These are phyloP conservation scores for Paraphoma sp. DNA, from an alignment of 2,329 filamentous ascomycete genomes.

Conservation along the genomic window DNA sequence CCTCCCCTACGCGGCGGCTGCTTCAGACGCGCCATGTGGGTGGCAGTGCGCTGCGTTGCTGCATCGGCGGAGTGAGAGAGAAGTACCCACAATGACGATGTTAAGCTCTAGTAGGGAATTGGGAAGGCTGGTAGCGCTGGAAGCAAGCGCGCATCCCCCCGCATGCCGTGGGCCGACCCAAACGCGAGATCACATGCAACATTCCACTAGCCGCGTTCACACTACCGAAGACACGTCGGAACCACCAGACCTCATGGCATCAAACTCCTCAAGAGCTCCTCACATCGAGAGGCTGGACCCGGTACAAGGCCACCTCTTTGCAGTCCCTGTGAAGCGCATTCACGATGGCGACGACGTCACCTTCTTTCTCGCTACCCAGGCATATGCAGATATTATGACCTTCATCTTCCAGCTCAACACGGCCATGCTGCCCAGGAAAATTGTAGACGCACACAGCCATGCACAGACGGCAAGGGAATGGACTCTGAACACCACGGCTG, in stretches of 20 bases:
- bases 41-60: neutral
- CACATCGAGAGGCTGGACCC: conserved; percentile 31
- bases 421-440: conserved; percentile 76
- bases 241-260: conserved; percentile 34
- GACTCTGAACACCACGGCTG: conserved; percentile 52
- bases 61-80: neutral
- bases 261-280: conserved; percentile 19
- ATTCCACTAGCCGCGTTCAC: neutral
- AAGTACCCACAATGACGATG: conserved; percentile 1
- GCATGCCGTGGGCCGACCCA: neutral
- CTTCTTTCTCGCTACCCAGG: conserved; percentile 78
- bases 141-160: conserved; percentile 1
- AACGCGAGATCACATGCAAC: conserved; percentile 30
- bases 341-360: conserved; percentile 82
- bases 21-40: conserved; percentile 18
- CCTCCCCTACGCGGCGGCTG: conserved; percentile 4
- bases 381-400: conserved; percentile 84
- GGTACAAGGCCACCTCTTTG: conserved; percentile 57
- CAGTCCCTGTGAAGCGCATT: conserved; percentile 78
- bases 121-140: neutral
- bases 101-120: neutral
- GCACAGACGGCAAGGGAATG: conserved; percentile 60
- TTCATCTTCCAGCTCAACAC: conserved; percentile 92
- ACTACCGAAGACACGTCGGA: neutral
- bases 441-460: conserved; percentile 42